Evolutionary conservation across 1,284 basidiomycete genomes (phyloP), one percentile per base, ranked within the genome.

Genomic region (Leccinum fuscescens): DNA sequence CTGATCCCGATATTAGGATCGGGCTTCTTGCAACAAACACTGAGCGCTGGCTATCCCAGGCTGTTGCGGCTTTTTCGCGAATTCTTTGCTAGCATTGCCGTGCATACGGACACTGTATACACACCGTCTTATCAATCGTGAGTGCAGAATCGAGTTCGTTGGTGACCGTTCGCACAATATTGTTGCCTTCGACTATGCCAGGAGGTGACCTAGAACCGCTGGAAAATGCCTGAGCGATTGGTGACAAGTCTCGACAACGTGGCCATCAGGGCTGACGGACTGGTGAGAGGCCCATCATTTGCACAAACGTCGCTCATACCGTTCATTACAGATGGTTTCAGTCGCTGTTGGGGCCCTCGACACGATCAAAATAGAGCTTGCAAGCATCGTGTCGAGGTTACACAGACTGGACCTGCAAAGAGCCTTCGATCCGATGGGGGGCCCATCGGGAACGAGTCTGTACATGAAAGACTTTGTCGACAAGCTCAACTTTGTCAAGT

Each of bases 81-180:
- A 44, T 96, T 98, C 75, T 98, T 98, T 72, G 87, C 90, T 17
- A 95, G 95, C 73, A 95, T 98, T 54, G 86, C 93, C 1, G 89
- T 97, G 4, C 92, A 97, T 68, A 97, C 95, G 1, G 95, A 98
- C 72, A 96, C 96, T 0, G 79, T 92, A 4, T 98, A 98, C 72
- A 89, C 86, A 0, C 82, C 86, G 55, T 80, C 83, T 6, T 83
- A 91, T 55, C 96, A 98, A 76, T 95, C 92, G 93, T 92, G 58
- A 55, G 74, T 66, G 86, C 84, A 0, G 80, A 27, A 27, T 27
- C 24, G 24, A 27, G 24, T 27, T 27, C 24, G 7, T 27, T 27
- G 24, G 24, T 27, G 24, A 27, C 24, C 24, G 24, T 27, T 27
- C 24, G 24, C 24, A 27, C 24, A 27, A 27, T 27, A 27, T 27